Conservation (phyloP, 2,329 filamentous ascomycete genomes). For the Myriosclerotinia duriaeana region DNA sequence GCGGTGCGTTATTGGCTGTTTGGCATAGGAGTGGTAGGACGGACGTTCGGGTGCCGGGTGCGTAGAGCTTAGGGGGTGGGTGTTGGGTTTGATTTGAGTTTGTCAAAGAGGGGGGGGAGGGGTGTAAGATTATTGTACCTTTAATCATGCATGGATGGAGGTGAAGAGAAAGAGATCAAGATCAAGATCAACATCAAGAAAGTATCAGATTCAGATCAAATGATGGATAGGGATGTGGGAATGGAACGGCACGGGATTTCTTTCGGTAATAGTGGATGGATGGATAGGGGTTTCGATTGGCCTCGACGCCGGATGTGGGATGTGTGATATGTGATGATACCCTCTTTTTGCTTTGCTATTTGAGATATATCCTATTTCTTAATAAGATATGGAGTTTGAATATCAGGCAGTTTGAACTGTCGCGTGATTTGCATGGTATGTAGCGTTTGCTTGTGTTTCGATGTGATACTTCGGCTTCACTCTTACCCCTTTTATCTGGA, state of each 20-base stretch:
- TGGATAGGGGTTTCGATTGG: neutral
- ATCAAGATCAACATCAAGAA: too few species aligned
- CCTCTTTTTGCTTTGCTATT: constrained; percentile 3
- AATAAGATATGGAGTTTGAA: neutral
- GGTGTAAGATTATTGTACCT: neutral
- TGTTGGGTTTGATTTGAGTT: too few species aligned
- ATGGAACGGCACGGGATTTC: neutral
- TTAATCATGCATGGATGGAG: neutral
- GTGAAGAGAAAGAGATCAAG: neutral
- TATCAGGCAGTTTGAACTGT: too few species aligned
- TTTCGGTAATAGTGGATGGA: neutral
- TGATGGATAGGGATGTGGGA: neutral
- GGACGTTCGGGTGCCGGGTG: constrained; percentile 38
- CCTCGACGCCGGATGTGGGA: neutral
- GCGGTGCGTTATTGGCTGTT: constrained; percentile 44
- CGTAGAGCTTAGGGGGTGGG: too few species aligned
- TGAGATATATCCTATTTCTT: neutral
- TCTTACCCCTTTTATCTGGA: too few species aligned
- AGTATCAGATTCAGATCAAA: too few species aligned
- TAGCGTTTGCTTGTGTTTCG: too few species aligned
- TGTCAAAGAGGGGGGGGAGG: neutral
- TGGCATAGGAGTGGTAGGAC: constrained; percentile 47
- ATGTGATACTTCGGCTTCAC: too few species aligned
- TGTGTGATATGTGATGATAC: constrained; percentile 15
- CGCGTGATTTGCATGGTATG: too few species aligned